A percentile compares a stretch with the other conserved stretches of the same genome.
Evolutionary conservation across 495 filamentous ascomycete species (phyloP).

Genomic region (Xylaria curta): DNA sequence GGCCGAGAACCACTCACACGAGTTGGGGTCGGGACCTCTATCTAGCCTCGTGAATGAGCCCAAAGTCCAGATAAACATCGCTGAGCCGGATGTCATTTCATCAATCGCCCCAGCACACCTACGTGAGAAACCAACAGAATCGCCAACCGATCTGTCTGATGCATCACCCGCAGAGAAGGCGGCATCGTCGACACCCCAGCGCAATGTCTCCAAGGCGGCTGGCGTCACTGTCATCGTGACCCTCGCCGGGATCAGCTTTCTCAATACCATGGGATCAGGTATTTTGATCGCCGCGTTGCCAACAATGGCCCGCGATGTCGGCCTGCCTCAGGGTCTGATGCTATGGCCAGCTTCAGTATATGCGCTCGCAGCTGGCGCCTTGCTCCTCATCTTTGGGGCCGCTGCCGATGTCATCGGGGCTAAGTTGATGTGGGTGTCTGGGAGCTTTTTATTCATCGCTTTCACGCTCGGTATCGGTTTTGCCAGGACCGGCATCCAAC

Average conservation of each 20-base stretch:
- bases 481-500: conserved; percentile 50
- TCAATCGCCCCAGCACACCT: background rate
- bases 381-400: conserved; percentile 57
- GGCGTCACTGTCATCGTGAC: conserved; percentile 19
- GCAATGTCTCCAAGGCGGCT: background rate
- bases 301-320: conserved; percentile 41
- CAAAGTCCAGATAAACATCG: background rate
- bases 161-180: background rate
- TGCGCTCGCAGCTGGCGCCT: conserved; percentile 53
- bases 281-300: conserved; percentile 41
- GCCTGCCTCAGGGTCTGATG: conserved; percentile 32
- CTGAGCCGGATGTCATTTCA: background rate
- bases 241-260: conserved; percentile 45
- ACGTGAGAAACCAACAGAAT: background rate
- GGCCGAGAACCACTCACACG: background rate
- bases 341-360: conserved; percentile 46
- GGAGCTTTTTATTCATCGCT: conserved; percentile 49
- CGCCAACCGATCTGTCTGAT: background rate
- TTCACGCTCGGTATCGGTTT: conserved; percentile 58
- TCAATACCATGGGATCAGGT: conserved; percentile 45
- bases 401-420: conserved; percentile 59
- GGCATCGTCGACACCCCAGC: background rate
- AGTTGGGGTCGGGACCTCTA: background rate
- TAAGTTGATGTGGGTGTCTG: conserved; percentile 51
- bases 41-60: background rate